These are phyloP conservation scores for Fusarium odoratissimum DNA, from an alignment of 2,329 filamentous ascomycete species.

Conservation along the genomic window DNA sequence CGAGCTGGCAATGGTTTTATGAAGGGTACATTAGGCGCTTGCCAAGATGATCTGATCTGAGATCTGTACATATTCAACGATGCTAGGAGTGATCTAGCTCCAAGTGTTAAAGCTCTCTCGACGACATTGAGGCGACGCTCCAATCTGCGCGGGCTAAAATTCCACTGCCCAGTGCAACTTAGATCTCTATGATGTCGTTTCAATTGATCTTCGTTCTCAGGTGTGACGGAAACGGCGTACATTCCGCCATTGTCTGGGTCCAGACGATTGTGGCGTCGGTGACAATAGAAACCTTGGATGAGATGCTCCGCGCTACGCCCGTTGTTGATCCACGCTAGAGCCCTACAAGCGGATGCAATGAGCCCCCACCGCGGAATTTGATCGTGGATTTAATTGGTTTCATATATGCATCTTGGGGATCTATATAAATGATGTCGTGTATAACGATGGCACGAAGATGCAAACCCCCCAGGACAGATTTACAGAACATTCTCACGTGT, in stretches of 20 bases:
- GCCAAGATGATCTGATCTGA: neutral
- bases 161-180: fast-evolving
- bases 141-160: neutral
- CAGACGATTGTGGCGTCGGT: neutral
- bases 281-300: neutral
- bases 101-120: fast-evolving
- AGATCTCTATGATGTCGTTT: neutral
- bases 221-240: neutral
- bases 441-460: fast-evolving
- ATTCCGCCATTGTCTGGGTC: neutral
- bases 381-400: neutral
- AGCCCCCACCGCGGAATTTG: fast-evolving
- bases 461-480: fast-evolving
- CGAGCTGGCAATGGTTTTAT: neutral
- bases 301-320: neutral
- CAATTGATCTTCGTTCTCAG: neutral
- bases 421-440: neutral
- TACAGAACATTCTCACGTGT: fast-evolving
- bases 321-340: neutral
- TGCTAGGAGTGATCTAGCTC: neutral
- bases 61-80: neutral
- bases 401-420: fast-evolving
- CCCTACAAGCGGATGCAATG: neutral
- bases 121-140: neutral
- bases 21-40: neutral